phyloP scores from a whole-genome alignment of 2,329 filamentous ascomycete genomes.

The Aspergillus quadrilineatus region DNA sequence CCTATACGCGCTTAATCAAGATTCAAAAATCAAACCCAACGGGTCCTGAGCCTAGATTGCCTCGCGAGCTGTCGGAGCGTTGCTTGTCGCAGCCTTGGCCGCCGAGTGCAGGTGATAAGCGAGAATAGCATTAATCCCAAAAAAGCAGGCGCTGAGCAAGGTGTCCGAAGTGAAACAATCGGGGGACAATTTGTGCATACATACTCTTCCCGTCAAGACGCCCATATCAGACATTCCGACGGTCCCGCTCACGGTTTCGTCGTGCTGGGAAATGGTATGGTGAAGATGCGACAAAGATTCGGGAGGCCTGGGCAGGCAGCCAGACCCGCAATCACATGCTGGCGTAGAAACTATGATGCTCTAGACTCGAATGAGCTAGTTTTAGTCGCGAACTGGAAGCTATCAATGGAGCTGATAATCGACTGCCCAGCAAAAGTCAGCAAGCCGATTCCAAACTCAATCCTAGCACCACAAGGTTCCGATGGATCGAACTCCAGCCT shows the following conservation, averaged over 20 bases:
- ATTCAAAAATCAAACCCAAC: slow-evolving; percentile 1
- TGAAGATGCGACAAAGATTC: slow-evolving; percentile 1
- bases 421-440: not conserved
- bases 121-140: not conserved
- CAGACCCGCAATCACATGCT: slow-evolving; percentile 38
- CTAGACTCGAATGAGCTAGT: slow-evolving; percentile 4
- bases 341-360: not conserved
- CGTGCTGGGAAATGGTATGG: not conserved
- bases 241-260: not conserved
- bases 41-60: not conserved
- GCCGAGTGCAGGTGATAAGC: not conserved
- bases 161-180: not conserved
- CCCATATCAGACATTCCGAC: not conserved
- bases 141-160: not conserved
- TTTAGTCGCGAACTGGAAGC: slow-evolving; percentile 2
- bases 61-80: slow-evolving; percentile 1
- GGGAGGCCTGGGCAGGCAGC: slow-evolving; percentile 7
- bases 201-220: not conserved
- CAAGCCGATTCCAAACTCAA: slow-evolving; percentile 11
- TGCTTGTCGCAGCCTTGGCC: not conserved
- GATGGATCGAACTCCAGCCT: slow-evolving; percentile 4
- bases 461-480: not conserved
- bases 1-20: slow-evolving; percentile 1
- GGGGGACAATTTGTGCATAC: not conserved
- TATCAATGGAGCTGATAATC: not conserved